Base-by-base conservation (phyloP, 768 basidiomycete genomes). In the Tulasnella sp. region DNA sequence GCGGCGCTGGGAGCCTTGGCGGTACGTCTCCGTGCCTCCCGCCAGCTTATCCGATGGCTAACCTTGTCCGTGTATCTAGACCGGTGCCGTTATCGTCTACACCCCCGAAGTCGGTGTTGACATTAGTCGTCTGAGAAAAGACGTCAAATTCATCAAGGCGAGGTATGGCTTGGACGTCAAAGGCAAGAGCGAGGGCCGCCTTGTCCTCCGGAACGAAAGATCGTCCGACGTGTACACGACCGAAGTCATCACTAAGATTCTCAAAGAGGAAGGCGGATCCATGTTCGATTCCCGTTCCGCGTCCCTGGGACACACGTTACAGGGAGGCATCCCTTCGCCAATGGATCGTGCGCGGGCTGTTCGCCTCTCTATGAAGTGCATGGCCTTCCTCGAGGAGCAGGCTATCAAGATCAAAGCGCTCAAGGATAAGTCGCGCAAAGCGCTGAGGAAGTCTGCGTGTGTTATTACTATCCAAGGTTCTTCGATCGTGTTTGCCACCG, bases 1-100 rank as follows among this genome's bases (percentile, higher is more conserved):
- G 92, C 93, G 2, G 83, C 92, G 1, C 79, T 98, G 77, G 96
- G 96, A 51, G 96, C 91, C 6, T 73, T 99, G 64, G 96, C 94
- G 37, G 93, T 94, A 62, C 69, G 89, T 77, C 5, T 11, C 46
- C 27, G 7, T 29, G 32, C n/a, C 17, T 23, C 23, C 19, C 31
- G 41, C 25, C 6, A n/a, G 6, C 21, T 11, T 23, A 31, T 19
- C 25, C 17, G 15, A 15, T 11, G 21, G 42, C 39, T 54, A 27
- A 54, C 25, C 11, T 19, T 37, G n/a, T 48, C 21, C 5, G 6
- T 34, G 35, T 32, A 15, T 21, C 8, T 57, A 92, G 92, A 82
- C 84, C 49, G 96, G 96, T 31, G 96, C 96, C 4, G 83, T 82
- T 62, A 72, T 97, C 60, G 86, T 94, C 14, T 99, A 99, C 67